Percentiles rank a stretch among this genome's conserved stretches.
Conservation (phyloP, 148 eudicot species). For the Fagopyrum homotropicum region DNA sequence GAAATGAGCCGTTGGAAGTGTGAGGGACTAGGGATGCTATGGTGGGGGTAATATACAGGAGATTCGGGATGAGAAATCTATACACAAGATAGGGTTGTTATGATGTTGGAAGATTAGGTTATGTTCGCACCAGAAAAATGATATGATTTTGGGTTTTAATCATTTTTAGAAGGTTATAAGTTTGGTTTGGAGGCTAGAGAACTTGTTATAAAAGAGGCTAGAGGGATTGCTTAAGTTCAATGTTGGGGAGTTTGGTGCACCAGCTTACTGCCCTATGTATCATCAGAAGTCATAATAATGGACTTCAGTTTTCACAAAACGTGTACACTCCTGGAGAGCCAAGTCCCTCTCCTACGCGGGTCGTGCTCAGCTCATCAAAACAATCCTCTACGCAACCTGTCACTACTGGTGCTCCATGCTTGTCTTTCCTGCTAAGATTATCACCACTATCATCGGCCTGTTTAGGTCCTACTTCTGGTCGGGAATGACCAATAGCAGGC, state of each 20-base stretch:
- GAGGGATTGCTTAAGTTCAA: neutral
- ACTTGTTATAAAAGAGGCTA: neutral
- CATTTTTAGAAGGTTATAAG: neutral
- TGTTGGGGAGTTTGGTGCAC: neutral
- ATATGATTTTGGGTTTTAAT: neutral
- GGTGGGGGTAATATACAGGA: neutral
- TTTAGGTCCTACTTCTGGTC: too few species aligned
- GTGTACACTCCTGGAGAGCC: too few species aligned
- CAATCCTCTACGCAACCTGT: too few species aligned
- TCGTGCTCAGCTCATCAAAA: too few species aligned
- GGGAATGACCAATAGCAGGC: too few species aligned
- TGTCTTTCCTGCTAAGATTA: too few species aligned
- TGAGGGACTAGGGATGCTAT: neutral
- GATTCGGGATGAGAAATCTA: neutral
- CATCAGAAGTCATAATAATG: neutral
- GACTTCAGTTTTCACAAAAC: too few species aligned
- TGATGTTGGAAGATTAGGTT: slow-evolving; percentile 4
- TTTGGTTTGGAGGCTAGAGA: neutral
- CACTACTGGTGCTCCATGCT: too few species aligned
- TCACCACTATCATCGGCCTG: too few species aligned
- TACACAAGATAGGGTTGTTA: neutral
- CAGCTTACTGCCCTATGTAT: neutral
- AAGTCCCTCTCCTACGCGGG: too few species aligned
- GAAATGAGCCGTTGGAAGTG: neutral
- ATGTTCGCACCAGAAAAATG: neutral